phyloP scores from a whole-genome alignment of 2,329 filamentous ascomycete species.

The Diaporthe amygdali region DNA sequence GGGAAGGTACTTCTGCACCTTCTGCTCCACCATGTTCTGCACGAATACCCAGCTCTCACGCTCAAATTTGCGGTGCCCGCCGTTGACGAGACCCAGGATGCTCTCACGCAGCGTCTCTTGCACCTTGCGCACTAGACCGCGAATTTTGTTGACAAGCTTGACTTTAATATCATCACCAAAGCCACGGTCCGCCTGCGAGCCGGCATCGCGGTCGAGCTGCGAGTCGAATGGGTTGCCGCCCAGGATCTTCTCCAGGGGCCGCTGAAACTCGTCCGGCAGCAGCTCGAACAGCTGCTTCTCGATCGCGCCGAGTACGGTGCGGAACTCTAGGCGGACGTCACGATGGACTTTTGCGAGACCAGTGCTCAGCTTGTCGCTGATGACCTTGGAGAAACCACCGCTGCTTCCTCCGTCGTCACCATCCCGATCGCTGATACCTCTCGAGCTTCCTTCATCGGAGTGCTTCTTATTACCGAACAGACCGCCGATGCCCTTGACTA shows the following conservation, averaged over 20 bases:
- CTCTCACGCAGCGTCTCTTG: conserved; percentile 51
- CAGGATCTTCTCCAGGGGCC: conserved; percentile 50
- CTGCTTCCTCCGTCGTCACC: conserved; percentile 32
- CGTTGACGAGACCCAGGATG: conserved; percentile 49
- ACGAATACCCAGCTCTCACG: conserved; percentile 51
- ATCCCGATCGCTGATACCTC: conserved; percentile 37
- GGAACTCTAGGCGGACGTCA: conserved; percentile 52
- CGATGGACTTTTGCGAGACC: conserved; percentile 49
- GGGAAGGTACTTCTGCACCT: conserved; percentile 51
- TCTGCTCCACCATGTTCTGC: conserved; percentile 49
- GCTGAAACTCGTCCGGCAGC: conserved; percentile 48
- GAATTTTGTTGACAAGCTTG: conserved; percentile 50
- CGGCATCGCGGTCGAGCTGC: conserved; percentile 36
- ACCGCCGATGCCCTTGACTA: conserved; percentile 49
- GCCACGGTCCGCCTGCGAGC: conserved; percentile 39
- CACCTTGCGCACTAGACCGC: conserved; percentile 48
- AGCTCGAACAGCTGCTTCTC: conserved; percentile 52
- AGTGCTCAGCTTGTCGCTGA: conserved; percentile 52
- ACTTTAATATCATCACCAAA: conserved; percentile 49
- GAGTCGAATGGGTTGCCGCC: conserved; percentile 52
- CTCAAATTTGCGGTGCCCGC: conserved; percentile 53
- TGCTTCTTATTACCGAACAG: conserved; percentile 45
- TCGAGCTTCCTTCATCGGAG: conserved; percentile 34
- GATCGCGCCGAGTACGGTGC: conserved; percentile 47
- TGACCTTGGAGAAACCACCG: conserved; percentile 49